Evolutionary conservation across 2,329 filamentous ascomycete species (phyloP), one percentile per base, ranked within the genome.

Genomic region (Trichothecium roseum): DNA sequence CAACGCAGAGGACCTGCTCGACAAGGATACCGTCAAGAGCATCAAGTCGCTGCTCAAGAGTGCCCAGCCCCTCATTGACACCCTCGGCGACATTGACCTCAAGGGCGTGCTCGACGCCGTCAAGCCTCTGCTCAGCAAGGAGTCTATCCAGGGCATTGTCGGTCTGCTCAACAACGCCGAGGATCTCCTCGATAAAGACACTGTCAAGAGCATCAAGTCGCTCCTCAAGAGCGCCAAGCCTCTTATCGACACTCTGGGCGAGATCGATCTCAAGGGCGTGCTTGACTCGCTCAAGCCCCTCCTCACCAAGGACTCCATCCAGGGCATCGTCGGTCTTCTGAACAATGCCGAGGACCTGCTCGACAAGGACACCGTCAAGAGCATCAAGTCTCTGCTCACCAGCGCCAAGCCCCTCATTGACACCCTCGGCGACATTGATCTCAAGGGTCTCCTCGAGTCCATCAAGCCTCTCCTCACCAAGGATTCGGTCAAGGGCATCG

Each of bases 241-340:
- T 3, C 36, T 51, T 3, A 44, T 55, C 2, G 43, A 54, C 2
- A 45, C 44, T 4, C 27, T 56, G 2, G 37, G 50, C 29, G 50
- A 57, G 31, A 46, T 63, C 4, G 54, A 63, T 18, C 44, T 64
- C 1, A 24, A 47, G 12, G 41, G 44, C n/a, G 42, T 57, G 9
- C 27, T 57, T 8, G 40, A 50, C 18, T 39, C 28, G 4, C 37
- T 49, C 14, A 28, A 39, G 31, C 40, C 54, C 1, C 40, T 57
- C 1, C 40, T 57, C 6, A 50, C 46, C 3, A 38, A 45, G 7
- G 47, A 55, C 0, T 45, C 45, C 1, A 47, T 55, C 9, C 33
- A 53, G 14, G 46, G 46, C 12, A 40, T 56, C 5, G 47, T 51
- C 2, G 38, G 35, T 1, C 38, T 56, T 1, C n/a, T 56, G 1